phyloP scores from a whole-genome alignment of 768 basidiomycete genomes.

The Porphyrellus cyaneotinctus region DNA sequence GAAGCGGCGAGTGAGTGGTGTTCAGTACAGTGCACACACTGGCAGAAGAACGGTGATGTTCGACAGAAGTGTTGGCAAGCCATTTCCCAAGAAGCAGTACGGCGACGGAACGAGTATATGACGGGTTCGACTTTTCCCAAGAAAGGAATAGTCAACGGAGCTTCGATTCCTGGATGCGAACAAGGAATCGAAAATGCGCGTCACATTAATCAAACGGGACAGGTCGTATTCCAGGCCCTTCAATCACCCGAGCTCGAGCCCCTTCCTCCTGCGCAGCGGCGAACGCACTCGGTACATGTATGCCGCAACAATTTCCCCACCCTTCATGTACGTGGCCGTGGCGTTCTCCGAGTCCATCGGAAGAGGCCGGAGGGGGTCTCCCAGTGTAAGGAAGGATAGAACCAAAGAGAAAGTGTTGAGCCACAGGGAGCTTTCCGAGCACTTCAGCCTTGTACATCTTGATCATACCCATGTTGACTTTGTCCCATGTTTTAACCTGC shows the following conservation, averaged over 20 bases:
- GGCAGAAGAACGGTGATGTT: too few relatives aligned
- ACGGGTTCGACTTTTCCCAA: too few relatives aligned
- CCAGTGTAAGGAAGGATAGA: conserved; percentile 70
- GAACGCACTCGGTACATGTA: conserved; percentile 79
- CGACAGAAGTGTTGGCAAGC: too few relatives aligned
- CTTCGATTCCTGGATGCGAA: too few relatives aligned
- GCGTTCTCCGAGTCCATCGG: conserved; percentile 20
- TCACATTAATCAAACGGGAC: conserved; percentile 71
- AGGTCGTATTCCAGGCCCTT: conserved; percentile 64
- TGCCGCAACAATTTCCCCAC: conserved; percentile 92
- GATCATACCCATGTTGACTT: conserved; percentile 93
- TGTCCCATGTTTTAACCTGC: conserved; percentile 89
- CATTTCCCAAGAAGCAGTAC: too few relatives aligned
- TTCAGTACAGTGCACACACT: too few relatives aligned
- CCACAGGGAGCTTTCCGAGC: conserved; percentile 89
- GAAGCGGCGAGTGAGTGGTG: too few relatives aligned
- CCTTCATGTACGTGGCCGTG: conserved; percentile 41
- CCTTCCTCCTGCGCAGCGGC: conserved; percentile 57
- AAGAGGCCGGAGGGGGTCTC: conserved; percentile 37
- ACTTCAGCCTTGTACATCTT: conserved; percentile 99
- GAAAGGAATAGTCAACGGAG: too few relatives aligned
- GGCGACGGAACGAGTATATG: too few relatives aligned
- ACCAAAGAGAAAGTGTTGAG: conserved; percentile 96
- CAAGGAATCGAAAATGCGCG: too few relatives aligned
- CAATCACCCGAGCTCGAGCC: conserved; percentile 38